Evolutionary conservation across 139 green algal species (phyloP).

Genomic region (Chlorella sp.): DNA sequence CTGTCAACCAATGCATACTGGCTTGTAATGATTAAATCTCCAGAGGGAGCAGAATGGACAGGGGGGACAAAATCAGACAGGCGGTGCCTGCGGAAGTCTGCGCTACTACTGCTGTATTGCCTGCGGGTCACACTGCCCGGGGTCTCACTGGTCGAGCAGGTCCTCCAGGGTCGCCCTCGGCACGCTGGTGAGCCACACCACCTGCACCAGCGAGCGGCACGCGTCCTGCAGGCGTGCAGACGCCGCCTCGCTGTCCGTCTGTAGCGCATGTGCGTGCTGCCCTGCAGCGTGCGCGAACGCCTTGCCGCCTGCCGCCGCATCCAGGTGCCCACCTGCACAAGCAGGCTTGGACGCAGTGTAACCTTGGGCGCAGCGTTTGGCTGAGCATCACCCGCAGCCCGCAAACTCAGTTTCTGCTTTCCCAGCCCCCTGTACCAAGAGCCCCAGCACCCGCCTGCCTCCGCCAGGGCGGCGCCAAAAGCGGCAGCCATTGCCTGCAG

Average conservation of each 20-base stretch:
- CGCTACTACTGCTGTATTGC: background rate
- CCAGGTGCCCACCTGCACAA: background rate
- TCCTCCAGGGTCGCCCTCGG: background rate
- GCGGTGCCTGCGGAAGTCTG: background rate
- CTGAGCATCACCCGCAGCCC: too few relatives aligned
- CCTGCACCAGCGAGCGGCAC: background rate
- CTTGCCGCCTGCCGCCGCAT: slow-evolving; percentile 16
- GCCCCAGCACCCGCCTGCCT: slow-evolving; percentile 7
- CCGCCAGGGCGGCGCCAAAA: slow-evolving; percentile 1
- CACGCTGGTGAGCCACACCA: slow-evolving; percentile 24
- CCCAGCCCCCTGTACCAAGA: background rate
- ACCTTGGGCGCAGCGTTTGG: too few relatives aligned
- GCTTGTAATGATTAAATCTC: too few relatives aligned
- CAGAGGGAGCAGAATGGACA: background rate
- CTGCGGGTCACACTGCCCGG: background rate
- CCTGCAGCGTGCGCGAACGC: background rate
- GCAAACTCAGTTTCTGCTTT: too few relatives aligned
- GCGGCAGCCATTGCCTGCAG: slow-evolving; percentile 6
- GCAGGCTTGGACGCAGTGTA: too few relatives aligned
- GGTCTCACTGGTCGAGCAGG: background rate
- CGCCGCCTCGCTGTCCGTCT: slow-evolving; percentile 12
- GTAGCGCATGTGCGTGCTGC: background rate
- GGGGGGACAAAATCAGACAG: background rate
- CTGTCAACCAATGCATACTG: background rate
- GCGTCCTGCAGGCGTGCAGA: background rate